Base-by-base conservation (phyloP, 2,329 filamentous ascomycete species). In the Chaetomium olivaceum region DNA sequence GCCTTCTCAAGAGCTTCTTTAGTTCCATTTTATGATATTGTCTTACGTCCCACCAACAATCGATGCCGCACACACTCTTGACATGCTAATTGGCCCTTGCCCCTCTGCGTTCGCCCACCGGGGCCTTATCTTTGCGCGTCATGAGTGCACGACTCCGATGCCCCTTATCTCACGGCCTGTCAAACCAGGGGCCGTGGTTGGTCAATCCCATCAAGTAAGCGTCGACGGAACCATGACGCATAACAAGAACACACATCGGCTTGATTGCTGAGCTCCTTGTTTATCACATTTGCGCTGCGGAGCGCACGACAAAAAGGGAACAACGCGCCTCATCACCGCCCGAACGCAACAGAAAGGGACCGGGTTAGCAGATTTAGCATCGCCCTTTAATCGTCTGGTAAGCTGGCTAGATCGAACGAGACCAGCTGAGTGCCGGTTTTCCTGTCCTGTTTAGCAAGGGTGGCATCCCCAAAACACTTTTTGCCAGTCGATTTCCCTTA, bases 81-180 rank as follows among this genome's bases (percentile, higher is more conserved):
- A 2, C 39, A 19, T 43, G 39, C 16, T 16, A 19, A 43, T 43
- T n/a, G 39, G 39, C 39, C 36, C 36, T 36, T 21, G 12, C 48
- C 48, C 11, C 12, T 23, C 50, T 14, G 50, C 11, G 25, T 52
- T 29, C 5, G 50, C 50, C 50, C 50, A 12, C 21, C 11, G 3
- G 21, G 23, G 50, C 12, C 50, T 52, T 52, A 52, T 52, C 50
- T 36, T 36, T 57, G 16, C 54, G 16, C 16, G 39, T 43, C 39
- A 43, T 43, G 16, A n/a, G 16, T 19, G 39, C 4, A 19, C 50
- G 21, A 29, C 54, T 12, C 31, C 25, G 31, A 11, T 14, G 1
- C 25, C 43, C 19, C 61, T 63, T 63, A 63, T 63, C 61, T 63
- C 61, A 16, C 8, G n/a, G 19, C 33, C 16, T 31, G 39, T 43